These are phyloP conservation scores for Oryza glaberrima DNA, from an alignment of 176 grass and related monocot genomes.

Conservation along the genomic window DNA sequence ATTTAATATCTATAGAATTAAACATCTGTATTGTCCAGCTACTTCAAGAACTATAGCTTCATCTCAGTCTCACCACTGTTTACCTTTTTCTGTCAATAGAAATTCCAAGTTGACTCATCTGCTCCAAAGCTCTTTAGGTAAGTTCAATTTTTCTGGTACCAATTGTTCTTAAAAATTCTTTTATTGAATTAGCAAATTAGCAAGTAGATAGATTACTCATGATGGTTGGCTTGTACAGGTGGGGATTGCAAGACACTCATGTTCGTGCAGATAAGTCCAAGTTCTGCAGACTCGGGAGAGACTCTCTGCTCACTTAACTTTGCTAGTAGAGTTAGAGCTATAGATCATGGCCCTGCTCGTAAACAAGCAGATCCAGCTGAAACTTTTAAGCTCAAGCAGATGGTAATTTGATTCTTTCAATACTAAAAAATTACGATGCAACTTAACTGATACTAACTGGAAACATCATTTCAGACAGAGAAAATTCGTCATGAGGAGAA, in stretches of 20 bases:
- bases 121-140: constrained; percentile 94
- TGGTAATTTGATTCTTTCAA: constrained; percentile 62
- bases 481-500: constrained; percentile 76
- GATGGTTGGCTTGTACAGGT: constrained; percentile 54
- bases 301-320: constrained; percentile 87
- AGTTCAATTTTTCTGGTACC: background rate
- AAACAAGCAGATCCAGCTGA: constrained; percentile 87
- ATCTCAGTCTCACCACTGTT: constrained; percentile 3
- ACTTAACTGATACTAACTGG: constrained; percentile 25
- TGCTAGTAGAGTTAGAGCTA: constrained; percentile 83
- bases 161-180: background rate
- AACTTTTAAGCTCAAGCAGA: constrained; percentile 87
- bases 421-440: background rate
- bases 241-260: constrained; percentile 99
- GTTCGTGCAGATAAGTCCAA: constrained; percentile 96
- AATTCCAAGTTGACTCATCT: constrained; percentile 97
- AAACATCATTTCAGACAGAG: constrained; percentile 61
- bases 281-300: constrained; percentile 83
- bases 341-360: constrained; percentile 86
- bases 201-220: background rate
- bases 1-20: constrained; percentile 32
- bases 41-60: constrained; percentile 27
- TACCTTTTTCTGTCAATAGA: constrained; percentile 53
- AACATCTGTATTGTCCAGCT: constrained; percentile 8
- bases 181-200: constrained; percentile 7